Evolutionary conservation across 176 grass and related monocot genomes (phyloP).

Genomic region (Oryza brachyantha): DNA sequence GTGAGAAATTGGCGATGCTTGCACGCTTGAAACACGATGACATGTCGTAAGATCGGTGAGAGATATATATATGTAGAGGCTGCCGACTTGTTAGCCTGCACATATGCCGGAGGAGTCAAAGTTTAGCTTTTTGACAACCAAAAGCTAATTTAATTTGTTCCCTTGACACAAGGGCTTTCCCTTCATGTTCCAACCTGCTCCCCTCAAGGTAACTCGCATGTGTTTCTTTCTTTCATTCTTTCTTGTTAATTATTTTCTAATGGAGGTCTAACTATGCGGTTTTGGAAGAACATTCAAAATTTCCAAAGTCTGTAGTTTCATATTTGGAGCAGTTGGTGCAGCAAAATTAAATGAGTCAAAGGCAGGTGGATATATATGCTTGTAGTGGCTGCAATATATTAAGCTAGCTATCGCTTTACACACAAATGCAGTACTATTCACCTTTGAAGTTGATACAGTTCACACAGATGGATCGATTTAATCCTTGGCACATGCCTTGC

Average conservation of each 20-base stretch:
- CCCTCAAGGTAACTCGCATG: neutral
- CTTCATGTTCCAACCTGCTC: neutral
- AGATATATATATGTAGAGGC: neutral
- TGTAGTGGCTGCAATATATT: neutral
- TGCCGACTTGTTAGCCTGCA: neutral
- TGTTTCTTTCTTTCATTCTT: neutral
- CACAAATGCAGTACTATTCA: neutral
- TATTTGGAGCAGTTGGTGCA: neutral
- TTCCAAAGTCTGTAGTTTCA: neutral
- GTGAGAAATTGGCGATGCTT: slow-evolving; percentile 15
- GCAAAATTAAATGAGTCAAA: neutral
- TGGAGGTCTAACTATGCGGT: neutral
- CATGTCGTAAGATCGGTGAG: neutral
- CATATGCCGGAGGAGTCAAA: neutral
- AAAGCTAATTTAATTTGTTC: neutral
- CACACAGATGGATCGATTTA: slow-evolving; percentile 13
- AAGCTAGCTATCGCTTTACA: neutral
- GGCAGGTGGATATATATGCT: neutral
- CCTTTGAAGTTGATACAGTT: neutral
- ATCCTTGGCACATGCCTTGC: slow-evolving; percentile 33
- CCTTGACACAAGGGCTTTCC: neutral
- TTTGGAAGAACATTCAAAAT: neutral
- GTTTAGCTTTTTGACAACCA: neutral
- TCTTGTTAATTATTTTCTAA: neutral
- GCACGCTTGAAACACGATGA: slow-evolving; percentile 1